Evolutionary conservation across 495 filamentous ascomycete genomes (phyloP).

Genomic region (Cercophora scortea): DNA sequence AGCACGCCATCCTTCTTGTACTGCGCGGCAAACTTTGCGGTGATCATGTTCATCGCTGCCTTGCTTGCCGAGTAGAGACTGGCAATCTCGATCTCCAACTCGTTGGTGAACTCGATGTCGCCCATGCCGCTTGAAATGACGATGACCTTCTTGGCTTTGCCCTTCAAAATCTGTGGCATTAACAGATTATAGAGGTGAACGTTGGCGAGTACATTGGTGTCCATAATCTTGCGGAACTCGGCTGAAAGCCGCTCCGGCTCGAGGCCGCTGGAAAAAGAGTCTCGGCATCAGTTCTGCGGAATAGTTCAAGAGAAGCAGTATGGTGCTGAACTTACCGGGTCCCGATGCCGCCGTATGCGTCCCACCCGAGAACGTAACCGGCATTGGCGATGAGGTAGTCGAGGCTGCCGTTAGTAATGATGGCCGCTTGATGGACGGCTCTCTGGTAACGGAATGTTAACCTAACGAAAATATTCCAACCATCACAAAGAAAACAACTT

Average conservation of each 20-base stretch:
- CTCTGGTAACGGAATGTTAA: conserved; percentile 1
- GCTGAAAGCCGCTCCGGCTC: conserved; percentile 19
- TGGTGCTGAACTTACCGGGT: conserved; percentile 11
- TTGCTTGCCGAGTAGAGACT: conserved; percentile 32
- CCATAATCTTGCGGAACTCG: conserved; percentile 23
- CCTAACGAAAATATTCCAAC: no score
- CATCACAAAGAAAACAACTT: not conserved
- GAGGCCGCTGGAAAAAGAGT: conserved; percentile 10
- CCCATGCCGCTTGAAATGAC: conserved; percentile 40
- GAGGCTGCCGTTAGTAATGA: conserved; percentile 33
- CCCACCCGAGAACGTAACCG: conserved; percentile 18
- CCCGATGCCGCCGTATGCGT: conserved; percentile 15
- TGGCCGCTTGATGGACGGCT: conserved; percentile 20
- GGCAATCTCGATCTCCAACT: conserved; percentile 16
- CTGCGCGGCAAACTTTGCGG: conserved; percentile 40
- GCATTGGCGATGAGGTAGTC: conserved; percentile 50
- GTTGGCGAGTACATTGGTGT: conserved; percentile 41
- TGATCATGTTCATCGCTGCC: conserved; percentile 36
- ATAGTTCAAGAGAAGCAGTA: no score
- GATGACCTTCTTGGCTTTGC: conserved; percentile 47
- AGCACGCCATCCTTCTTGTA: conserved; percentile 45
- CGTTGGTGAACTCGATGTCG: conserved; percentile 24
- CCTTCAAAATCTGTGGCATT: conserved; percentile 42
- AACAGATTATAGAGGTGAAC: conserved; percentile 47
- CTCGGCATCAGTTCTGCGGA: no score